Evolutionary conservation across 345 rosid species (phyloP), one percentile per base, ranked within the genome.

Genomic region (Geranium rotundifolium): DNA sequence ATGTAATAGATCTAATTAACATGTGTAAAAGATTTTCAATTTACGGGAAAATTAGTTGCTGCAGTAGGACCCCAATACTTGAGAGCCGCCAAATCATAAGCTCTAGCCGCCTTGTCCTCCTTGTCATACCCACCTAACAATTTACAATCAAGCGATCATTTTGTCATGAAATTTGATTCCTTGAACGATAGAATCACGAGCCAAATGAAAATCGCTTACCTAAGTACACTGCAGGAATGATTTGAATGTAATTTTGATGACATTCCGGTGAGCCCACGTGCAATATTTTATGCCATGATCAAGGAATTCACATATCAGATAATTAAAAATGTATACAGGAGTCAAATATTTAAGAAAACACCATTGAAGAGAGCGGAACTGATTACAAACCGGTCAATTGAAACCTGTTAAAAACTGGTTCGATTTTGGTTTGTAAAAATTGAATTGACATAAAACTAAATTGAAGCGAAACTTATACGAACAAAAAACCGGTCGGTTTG

Each of bases 31-130:
- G 27, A 23, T 23, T 5, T 8, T 4, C 62, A 18, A 46, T 54
- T 9, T 80, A 87, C 95, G 52, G 86, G 75, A 60, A 87, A 87
- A 69, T 87, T 84, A 12, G 81, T 80, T 63, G 78, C 82, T 2
- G 86, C 82, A 0, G 85, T 79, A 61, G 85, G 72, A 9, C 95
- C 95, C 90, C 88, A 84, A 71, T 84, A 79, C 74, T 82, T 84
- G 0, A 87, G 86, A 23, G 90, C 90, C 12, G 86, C 95, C 55
- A 87, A 83, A 80, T 87, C 95, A 73, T 87, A 84, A 50, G 95
- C 82, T 68, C 82, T 81, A 7, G 95, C 90, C 34, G 95, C 95
- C 73, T 84, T 83, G 60, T 80, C 88, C 68, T 87, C 88, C 79
- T 76, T 81, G 54, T 81, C 85, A 78, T 87, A 84, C 52, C 88